These are phyloP conservation scores for Nicotiana rustica DNA, from an alignment of 305 asterid genomes.

Conservation along the genomic window DNA sequence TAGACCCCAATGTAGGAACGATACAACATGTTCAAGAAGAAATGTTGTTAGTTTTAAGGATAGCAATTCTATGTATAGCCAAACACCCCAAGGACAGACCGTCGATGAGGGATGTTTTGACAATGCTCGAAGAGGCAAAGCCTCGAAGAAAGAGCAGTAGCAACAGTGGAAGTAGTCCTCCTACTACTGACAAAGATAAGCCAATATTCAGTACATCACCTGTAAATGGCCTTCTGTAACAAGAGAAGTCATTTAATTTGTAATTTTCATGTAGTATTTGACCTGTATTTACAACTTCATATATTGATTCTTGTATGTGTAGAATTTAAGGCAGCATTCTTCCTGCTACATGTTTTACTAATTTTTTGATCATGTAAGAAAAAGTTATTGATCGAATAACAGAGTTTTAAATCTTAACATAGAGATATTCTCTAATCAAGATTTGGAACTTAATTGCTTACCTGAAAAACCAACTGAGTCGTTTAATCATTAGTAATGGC, in stretches of 20 bases:
- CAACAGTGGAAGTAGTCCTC: constrained; percentile 41
- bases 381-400: constrained; percentile 6
- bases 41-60: constrained; percentile 78
- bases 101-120: constrained; percentile 85
- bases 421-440: constrained; percentile 21
- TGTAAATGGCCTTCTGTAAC: constrained; percentile 60
- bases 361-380: constrained; percentile 40
- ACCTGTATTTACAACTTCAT: constrained; percentile 37
- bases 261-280: constrained; percentile 37
- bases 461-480: background rate
- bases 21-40: constrained; percentile 80
- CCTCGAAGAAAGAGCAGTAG: constrained; percentile 80
- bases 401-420: background rate
- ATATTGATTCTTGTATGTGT: constrained; percentile 33
- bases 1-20: constrained; percentile 75
- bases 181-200: constrained; percentile 50
- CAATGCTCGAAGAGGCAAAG: constrained; percentile 90
- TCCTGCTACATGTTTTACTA: constrained; percentile 43
- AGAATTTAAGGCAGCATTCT: constrained; percentile 33
- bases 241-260: constrained; percentile 38
- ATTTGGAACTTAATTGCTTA: background rate
- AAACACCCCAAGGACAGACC: constrained; percentile 90
- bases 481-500: background rate
- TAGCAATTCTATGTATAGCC: constrained; percentile 81
- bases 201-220: constrained; percentile 77